A percentile compares a stretch with the other conserved stretches of the same genome.
These are phyloP conservation scores for Exophiala aquamarina DNA, from an alignment of 2,329 filamentous ascomycete species.

Conservation along the genomic window DNA sequence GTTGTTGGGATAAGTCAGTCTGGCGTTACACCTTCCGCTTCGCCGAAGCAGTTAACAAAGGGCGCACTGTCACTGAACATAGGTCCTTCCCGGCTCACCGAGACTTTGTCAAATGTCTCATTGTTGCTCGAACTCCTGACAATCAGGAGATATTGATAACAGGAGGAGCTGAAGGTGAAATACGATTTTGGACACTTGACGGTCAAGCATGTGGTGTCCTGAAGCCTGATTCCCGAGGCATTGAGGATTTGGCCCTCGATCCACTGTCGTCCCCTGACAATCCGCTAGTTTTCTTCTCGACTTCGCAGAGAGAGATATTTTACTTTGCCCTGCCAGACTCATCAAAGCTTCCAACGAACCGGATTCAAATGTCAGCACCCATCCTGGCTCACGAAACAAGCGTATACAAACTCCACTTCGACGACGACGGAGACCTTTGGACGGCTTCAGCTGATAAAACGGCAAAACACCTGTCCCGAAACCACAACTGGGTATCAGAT, in stretches of 20 bases:
- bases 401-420: conserved; percentile 78
- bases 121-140: conserved; percentile 57
- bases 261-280: conserved; percentile 54
- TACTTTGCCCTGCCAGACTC: conserved; percentile 50
- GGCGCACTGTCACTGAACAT: conserved; percentile 57
- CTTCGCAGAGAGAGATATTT: conserved; percentile 76
- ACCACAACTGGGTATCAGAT: conserved; percentile 67
- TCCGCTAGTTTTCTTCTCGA: conserved; percentile 68
- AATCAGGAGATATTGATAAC: conserved; percentile 67
- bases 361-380: conserved; percentile 52
- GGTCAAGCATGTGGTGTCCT: conserved; percentile 72
- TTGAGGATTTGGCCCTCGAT: conserved; percentile 79
- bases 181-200: conserved; percentile 77
- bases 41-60: conserved; percentile 54
- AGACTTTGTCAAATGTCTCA: conserved; percentile 87
- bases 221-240: conserved; percentile 73
- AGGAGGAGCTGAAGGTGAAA: conserved; percentile 74
- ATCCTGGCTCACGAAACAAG: conserved; percentile 87
- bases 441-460: conserved; percentile 91
- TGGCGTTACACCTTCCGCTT: conserved; percentile 77
- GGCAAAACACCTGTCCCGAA: conserved; percentile 73
- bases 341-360: conserved; percentile 41
- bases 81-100: conserved; percentile 24
- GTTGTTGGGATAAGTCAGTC: conserved; percentile 90
- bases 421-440: conserved; percentile 75